These are phyloP conservation scores for Plectranthus barbatus DNA, from an alignment of 257 asterid genomes.

Conservation along the genomic window DNA sequence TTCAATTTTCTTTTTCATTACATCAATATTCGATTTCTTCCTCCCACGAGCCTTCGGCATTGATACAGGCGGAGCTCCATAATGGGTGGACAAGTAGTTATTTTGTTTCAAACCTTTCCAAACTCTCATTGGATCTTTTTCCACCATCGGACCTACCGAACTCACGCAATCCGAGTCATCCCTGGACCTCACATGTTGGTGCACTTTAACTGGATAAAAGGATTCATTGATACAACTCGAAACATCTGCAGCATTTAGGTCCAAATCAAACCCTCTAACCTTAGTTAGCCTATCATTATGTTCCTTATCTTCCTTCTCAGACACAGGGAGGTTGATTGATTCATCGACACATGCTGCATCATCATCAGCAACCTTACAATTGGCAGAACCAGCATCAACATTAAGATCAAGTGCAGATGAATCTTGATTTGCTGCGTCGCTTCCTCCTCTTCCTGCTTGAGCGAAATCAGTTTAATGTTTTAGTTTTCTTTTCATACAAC, in stretches of 20 bases:
- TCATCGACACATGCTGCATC: constrained; percentile 20
- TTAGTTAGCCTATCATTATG: constrained; percentile 9
- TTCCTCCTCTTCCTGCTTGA: constrained; percentile 37
- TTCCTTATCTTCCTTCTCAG: constrained; percentile 19
- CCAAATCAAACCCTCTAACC: constrained; percentile 37
- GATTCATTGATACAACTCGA: constrained; percentile 44
- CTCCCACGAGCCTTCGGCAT: constrained; percentile 59
- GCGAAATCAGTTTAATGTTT: constrained; percentile 22
- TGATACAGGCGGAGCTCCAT: constrained; percentile 37
- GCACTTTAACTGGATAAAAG: constrained; percentile 27
- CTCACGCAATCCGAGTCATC: constrained; percentile 74
- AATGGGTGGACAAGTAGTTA: constrained; percentile 47
- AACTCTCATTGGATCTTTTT: constrained; percentile 51
- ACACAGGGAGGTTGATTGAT: constrained; percentile 6
- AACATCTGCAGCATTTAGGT: constrained; percentile 58
- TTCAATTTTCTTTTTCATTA: constrained; percentile 57
- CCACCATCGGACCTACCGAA: constrained; percentile 56
- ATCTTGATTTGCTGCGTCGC: constrained; percentile 11
- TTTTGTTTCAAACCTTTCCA: constrained; percentile 91
- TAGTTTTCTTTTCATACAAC: background rate
- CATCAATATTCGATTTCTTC: constrained; percentile 42
- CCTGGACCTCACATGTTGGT: constrained; percentile 25
- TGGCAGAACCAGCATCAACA: constrained; percentile 24
- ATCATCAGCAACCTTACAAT: constrained; percentile 16
- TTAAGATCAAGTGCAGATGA: constrained; percentile 50